phyloP scores from a whole-genome alignment of 352 stramenopile species.

The Blastocystis sp. region DNA sequence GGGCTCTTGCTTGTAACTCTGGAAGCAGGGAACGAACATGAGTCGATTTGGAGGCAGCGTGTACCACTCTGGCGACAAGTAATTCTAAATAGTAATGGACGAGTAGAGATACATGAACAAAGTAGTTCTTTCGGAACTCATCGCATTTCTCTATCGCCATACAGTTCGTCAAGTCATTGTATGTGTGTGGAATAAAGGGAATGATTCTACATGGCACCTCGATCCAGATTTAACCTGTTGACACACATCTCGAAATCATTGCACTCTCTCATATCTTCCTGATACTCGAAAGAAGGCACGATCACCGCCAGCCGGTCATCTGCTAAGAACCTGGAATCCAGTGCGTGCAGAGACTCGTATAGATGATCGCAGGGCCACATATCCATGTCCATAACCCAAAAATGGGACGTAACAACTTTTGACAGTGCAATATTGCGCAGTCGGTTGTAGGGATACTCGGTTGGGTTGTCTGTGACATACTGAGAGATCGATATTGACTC shows the following conservation, averaged over 20 bases:
- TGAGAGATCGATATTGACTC: neutral
- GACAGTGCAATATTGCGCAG: conserved; percentile 40
- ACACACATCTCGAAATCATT: neutral
- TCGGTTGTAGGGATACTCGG: conserved; percentile 10
- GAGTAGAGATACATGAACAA: neutral
- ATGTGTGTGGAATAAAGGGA: neutral
- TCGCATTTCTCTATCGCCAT: neutral
- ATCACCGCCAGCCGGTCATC: neutral
- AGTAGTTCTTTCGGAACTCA: neutral
- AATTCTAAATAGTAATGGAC: neutral
- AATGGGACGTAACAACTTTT: neutral
- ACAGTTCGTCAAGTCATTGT: neutral
- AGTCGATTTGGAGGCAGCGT: neutral
- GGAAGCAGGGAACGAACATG: neutral
- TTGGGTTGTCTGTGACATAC: neutral
- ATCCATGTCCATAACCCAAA: conserved; percentile 48
- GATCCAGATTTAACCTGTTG: neutral
- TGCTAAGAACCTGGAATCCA: neutral
- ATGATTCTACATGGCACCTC: neutral
- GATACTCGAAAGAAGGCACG: neutral
- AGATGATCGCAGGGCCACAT: neutral
- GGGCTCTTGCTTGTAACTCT: conserved; percentile 11
- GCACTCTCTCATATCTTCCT: neutral
- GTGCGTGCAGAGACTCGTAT: neutral
- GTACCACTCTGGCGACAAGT: neutral